Evolutionary conservation across 805 yeast species (phyloP), one percentile per base, ranked within the genome.

Genomic region (Saturnispora ahearnii): DNA sequence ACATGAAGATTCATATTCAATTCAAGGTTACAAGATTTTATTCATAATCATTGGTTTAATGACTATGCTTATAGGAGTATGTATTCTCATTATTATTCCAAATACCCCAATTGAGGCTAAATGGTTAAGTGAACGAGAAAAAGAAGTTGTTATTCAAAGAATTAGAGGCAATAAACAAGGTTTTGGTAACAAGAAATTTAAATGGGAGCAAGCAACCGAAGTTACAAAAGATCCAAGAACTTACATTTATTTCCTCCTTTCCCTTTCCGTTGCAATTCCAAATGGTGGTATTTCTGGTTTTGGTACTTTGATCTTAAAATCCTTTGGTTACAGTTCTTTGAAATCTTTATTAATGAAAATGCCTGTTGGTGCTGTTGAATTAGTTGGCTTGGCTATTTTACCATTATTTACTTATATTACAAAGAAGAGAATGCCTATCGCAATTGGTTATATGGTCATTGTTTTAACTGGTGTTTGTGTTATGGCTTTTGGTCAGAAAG

Each of bases 1-100:
- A 45, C 62, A 18, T 75, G 68, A 33, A 11, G 50, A 28, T n/a
- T 22, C 49, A 43, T 41, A 50, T 49, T 22, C 49, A 11, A 37
- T 53, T 43, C 51, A 45, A 63, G 24, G 52, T 49, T 43, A 80
- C 82, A 82, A 73, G 55, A 58, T 79, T 38, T 56, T 59, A 38
- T 70, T 81, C 51, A 73, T 71, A 59, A 68, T 79, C 76, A 67
- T 76, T 48, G 85, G 84, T 46, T 72, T 76, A 5, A 57, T 75
- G 37, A 75, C 84, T 0, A 62, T 77, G 36, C 21, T 70, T 12
- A 42, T 68, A 10, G 58, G 71, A 5, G 40, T 67, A 2, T 32
- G 63, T 5, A 58, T 71, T 8, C 55, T 59, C 47, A 63, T 69
- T 50, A 44, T 69, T 22, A 78, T 74, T 54, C 84, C 84, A 32